Percentiles rank a stretch among this genome's conserved stretches.
Conservation (phyloP, 2,329 filamentous ascomycete genomes). For the Stylonectria norvegica region DNA sequence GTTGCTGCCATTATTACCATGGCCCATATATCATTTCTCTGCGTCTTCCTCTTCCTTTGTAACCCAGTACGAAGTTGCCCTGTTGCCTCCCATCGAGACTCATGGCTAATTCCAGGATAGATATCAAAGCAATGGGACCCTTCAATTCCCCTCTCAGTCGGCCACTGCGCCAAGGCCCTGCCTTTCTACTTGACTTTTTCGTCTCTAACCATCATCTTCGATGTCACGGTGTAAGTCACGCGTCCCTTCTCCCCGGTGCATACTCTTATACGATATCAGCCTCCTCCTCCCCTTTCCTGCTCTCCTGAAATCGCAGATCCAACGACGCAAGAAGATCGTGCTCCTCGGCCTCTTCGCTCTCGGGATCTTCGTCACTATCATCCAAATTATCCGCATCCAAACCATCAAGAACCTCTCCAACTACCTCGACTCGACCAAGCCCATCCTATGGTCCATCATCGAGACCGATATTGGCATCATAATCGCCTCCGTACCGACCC, state of each 20-base stretch:
- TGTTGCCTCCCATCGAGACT: background rate
- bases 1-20: slow-evolving; percentile 34
- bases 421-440: slow-evolving; percentile 41
- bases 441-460: slow-evolving; percentile 45
- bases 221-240: slow-evolving; percentile 37
- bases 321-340: slow-evolving; percentile 39
- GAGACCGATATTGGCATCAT: slow-evolving; percentile 44
- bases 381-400: slow-evolving; percentile 49
- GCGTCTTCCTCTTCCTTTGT: slow-evolving; percentile 36
- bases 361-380: slow-evolving; percentile 49
- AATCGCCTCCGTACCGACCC: slow-evolving; percentile 40
- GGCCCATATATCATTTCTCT: slow-evolving; percentile 39
- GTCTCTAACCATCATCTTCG: slow-evolving; percentile 40
- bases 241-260: background rate
- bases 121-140: slow-evolving; percentile 40
- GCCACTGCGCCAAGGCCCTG: slow-evolving; percentile 38
- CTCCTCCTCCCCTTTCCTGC: slow-evolving; percentile 41
- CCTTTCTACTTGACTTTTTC: slow-evolving; percentile 43
- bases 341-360: slow-evolving; percentile 44
- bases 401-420: slow-evolving; percentile 43
- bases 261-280: slow-evolving; percentile 18
- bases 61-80: slow-evolving; percentile 18
- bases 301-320: slow-evolving; percentile 36
- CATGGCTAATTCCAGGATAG: background rate
- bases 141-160: slow-evolving; percentile 27